Conservation (phyloP, 2,329 filamentous ascomycete genomes). For the Penicillium fuscoglaucum region DNA sequence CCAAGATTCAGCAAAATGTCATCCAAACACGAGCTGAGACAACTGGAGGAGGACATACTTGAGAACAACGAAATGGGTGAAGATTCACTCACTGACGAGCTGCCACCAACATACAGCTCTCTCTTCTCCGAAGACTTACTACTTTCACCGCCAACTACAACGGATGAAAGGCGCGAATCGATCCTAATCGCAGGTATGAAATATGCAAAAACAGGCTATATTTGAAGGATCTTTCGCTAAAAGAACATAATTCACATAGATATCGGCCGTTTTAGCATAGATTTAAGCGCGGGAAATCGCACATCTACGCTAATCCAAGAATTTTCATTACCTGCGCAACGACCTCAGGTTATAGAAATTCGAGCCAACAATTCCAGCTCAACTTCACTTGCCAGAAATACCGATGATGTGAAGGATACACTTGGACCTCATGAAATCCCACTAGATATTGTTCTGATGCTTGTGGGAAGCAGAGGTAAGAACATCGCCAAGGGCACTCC, state of each 20-base stretch:
- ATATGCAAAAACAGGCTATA: neutral
- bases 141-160: neutral
- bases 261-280: constrained; percentile 9
- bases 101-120: neutral
- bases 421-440: neutral
- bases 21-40: neutral
- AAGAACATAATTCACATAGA: neutral
- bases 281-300: constrained; percentile 2
- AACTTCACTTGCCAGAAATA: neutral
- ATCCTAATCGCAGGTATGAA: neutral
- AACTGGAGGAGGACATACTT: neutral
- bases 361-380: neutral
- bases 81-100: neutral
- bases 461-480: constrained; percentile 12
- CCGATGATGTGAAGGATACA: neutral
- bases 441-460: constrained; percentile 11
- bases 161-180: neutral
- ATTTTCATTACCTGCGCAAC: neutral
- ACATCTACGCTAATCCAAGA: constrained; percentile 3
- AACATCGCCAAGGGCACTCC: neutral
- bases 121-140: neutral
- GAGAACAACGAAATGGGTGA: neutral
- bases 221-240: neutral
- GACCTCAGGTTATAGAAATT: constrained; percentile 2
- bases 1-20: neutral